Conservation (phyloP, 2,329 filamentous ascomycete genomes). For the Ascomycota sp. region DNA sequence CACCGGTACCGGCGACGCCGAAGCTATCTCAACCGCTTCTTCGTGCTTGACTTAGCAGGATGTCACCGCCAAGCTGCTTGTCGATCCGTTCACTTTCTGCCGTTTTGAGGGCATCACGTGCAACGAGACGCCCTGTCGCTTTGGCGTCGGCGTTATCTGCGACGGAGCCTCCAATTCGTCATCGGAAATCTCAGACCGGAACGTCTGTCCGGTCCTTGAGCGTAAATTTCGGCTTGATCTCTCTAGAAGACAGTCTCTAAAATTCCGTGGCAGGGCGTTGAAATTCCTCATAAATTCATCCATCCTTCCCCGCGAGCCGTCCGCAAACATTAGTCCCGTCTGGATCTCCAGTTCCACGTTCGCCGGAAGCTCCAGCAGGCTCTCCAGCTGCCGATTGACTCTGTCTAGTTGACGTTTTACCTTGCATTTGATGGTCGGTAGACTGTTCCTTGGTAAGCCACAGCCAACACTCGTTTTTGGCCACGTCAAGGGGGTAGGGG, state of each 20-base stretch:
- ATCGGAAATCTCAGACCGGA: slow-evolving; percentile 16
- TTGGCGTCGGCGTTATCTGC: slow-evolving; percentile 8
- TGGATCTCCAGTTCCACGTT: slow-evolving; percentile 49
- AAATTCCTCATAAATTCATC: slow-evolving; percentile 24
- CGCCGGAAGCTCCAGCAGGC: slow-evolving; percentile 44
- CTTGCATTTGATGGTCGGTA: slow-evolving; percentile 34
- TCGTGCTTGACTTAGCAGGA: slow-evolving; percentile 16
- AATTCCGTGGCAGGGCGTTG: slow-evolving; percentile 25
- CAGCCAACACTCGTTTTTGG: neutral
- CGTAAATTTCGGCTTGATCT: slow-evolving; percentile 25
- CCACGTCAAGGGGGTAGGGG: no score
- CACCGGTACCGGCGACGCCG: slow-evolving; percentile 3
- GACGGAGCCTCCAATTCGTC: slow-evolving; percentile 16
- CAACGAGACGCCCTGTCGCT: slow-evolving; percentile 9
- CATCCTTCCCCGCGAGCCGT: slow-evolving; percentile 29
- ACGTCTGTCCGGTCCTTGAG: slow-evolving; percentile 17
- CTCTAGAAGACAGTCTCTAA: slow-evolving; percentile 25
- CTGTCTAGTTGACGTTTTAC: slow-evolving; percentile 24
- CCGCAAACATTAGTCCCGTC: slow-evolving; percentile 37
- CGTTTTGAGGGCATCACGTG: slow-evolving; percentile 16
- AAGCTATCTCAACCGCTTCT: slow-evolving; percentile 11
- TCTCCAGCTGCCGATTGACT: slow-evolving; percentile 32
- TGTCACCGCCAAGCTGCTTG: neutral
- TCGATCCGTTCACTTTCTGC: slow-evolving; percentile 6
- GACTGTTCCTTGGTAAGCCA: slow-evolving; percentile 9